Conservation (phyloP, 306 rosid genomes). For the Lathyrus aphaca region DNA sequence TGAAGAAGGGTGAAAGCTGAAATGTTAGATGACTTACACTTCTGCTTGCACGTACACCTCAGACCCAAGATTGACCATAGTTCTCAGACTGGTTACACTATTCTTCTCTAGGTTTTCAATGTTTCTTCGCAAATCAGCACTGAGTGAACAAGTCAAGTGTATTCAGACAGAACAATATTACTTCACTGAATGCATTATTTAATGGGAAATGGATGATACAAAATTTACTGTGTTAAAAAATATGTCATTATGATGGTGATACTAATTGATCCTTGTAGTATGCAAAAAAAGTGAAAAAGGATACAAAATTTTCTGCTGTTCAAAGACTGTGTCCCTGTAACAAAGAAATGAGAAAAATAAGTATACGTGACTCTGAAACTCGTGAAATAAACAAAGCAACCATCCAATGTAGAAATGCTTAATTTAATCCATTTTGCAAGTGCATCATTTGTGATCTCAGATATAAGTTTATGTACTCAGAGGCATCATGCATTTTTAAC, state of each 20-base stretch:
- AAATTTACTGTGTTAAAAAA: background rate
- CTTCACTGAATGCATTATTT: constrained; percentile 26
- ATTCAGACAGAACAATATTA: constrained; percentile 24
- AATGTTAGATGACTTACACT: constrained; percentile 65
- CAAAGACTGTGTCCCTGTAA: constrained; percentile 93
- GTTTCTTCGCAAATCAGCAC: constrained; percentile 81
- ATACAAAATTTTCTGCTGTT: constrained; percentile 88
- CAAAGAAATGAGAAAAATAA: constrained; percentile 24
- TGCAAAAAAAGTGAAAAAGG: constrained; percentile 49
- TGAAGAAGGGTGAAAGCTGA: constrained; percentile 14
- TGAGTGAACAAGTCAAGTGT: constrained; percentile 58
- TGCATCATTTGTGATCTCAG: constrained; percentile 9
- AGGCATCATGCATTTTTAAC: constrained; percentile 2
- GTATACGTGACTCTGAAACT: constrained; percentile 12
- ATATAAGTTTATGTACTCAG: constrained; percentile 4
- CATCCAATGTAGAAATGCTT: background rate
- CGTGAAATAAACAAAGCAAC: constrained; percentile 32
- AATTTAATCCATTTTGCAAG: constrained; percentile 17
- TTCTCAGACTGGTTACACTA: constrained; percentile 80
- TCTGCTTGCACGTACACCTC: constrained; percentile 93
- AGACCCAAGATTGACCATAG: constrained; percentile 90
- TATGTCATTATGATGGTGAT: background rate
- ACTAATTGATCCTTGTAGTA: background rate
- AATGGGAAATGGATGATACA: constrained; percentile 21
- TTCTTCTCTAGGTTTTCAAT: constrained; percentile 85